Base-by-base conservation (phyloP, 1,139 yeast species). In the Pichia norvegensis region DNA sequence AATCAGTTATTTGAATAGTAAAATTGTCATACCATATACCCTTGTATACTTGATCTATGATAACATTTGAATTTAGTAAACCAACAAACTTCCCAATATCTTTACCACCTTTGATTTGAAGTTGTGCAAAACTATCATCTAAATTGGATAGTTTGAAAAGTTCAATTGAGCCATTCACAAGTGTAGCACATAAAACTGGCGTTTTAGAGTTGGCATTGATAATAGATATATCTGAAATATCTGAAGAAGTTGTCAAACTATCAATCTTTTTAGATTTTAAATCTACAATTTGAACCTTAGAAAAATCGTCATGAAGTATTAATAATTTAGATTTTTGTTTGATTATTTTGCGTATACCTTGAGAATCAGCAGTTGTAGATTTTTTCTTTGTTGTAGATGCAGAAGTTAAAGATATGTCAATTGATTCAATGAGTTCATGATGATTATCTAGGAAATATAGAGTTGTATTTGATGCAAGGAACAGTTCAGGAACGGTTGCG, bases 1-100 rank as follows among this genome's bases (percentile, higher is more conserved):
- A 51, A 29, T 55, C 57, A 4, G 55, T 52, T 19, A 53, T 45
- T 33, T 61, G 58, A 16, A 54, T 45, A 31, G 58, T 66, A 48
- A 59, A 65, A 6, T 62, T 63, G 47, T 70, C 68, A 57, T 64
- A 67, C 71, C 72, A 71, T 19, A 69, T 63, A n/a, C 55, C 62
- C 17, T 49, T 52, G 27, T 50, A 49, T n/a, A 51, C 46, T n/a
- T 50, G 51, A 10, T 43, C 44, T 31, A 58, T 44, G 43, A 55
- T 39, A 37, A 16, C 25, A 29, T 33, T 27, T 4, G 52, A 38
- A 36, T 41, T 41, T 2, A 56, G 41, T 41, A 64, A 41, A 35
- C 50, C 55, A 47, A 57, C 41, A 52, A 61, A 44, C 29, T 44
- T 48, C 36, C 54, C 54, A 19, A 51, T 37, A 33, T 51, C 50